Evolutionary conservation across 2,329 filamentous ascomycete species (phyloP).

Genomic region (Trichoderma atroviride): DNA sequence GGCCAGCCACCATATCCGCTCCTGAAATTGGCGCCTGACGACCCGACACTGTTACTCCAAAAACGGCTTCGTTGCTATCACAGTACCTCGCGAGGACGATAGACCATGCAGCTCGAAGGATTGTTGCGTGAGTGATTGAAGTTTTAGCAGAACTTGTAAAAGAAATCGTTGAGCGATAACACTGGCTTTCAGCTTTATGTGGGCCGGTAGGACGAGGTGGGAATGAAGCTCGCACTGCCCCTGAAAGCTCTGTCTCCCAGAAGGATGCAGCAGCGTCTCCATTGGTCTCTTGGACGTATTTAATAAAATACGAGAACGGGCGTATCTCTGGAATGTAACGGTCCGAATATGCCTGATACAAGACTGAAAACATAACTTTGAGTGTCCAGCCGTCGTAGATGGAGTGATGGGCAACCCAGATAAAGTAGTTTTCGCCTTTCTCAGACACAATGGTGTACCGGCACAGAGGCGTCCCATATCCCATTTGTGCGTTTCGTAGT

Average conservation of each 20-base stretch:
- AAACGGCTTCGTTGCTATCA: slow-evolving; percentile 31
- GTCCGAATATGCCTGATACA: slow-evolving; percentile 25
- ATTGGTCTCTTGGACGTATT: slow-evolving; percentile 39
- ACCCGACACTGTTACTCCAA: slow-evolving; percentile 30
- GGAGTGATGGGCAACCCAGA: slow-evolving; percentile 36
- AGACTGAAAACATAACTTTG: slow-evolving; percentile 27
- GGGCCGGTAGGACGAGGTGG: slow-evolving; percentile 15
- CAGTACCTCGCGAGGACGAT: slow-evolving; percentile 44
- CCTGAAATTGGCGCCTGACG: slow-evolving; percentile 30
- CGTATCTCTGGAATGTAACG: slow-evolving; percentile 2
- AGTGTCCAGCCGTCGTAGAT: slow-evolving; percentile 38
- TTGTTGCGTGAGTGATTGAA: slow-evolving; percentile 31
- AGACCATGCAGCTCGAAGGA: slow-evolving; percentile 35
- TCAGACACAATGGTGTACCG: slow-evolving; percentile 10
- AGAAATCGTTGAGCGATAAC: slow-evolving; percentile 4
- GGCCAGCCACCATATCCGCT: slow-evolving; percentile 28
- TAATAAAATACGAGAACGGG: slow-evolving; percentile 17
- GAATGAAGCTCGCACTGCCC: slow-evolving; percentile 25
- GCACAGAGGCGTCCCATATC: slow-evolving; percentile 8
- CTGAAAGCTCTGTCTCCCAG: slow-evolving; percentile 27
- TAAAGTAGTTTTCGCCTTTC: slow-evolving; percentile 27
- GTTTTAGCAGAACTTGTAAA: slow-evolving; percentile 15
- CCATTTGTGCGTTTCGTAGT: background rate
- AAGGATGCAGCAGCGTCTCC: background rate
- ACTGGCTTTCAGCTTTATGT: slow-evolving; percentile 5